Percentiles rank a stretch among this genome's conserved stretches.
Conservation (phyloP, 1,139 yeast species). For the Kodamaea sp. region DNA sequence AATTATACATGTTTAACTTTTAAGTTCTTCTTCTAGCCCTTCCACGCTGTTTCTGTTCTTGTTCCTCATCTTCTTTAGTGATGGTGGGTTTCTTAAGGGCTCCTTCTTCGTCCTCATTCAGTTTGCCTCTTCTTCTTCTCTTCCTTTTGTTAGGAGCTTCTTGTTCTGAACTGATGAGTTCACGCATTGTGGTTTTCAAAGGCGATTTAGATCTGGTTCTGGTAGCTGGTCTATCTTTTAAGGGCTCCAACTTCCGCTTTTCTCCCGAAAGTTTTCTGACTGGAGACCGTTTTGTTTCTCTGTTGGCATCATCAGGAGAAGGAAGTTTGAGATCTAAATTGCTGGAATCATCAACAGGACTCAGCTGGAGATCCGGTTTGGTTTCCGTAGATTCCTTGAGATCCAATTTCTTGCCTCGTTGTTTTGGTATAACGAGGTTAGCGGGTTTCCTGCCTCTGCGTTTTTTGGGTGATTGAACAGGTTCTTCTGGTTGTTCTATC, state of each 20-base stretch:
- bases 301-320: too few species aligned
- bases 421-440: slow-evolving; percentile 10
- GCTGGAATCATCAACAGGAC: too few species aligned
- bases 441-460: slow-evolving; percentile 2
- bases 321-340: too few species aligned
- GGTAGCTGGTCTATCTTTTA: slow-evolving; percentile 34
- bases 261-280: slow-evolving; percentile 9
- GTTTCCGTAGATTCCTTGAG: too few species aligned
- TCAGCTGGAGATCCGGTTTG: too few species aligned
- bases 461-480: too few species aligned
- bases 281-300: slow-evolving; percentile 3
- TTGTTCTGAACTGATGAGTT: slow-evolving; percentile 25
- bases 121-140: slow-evolving; percentile 9
- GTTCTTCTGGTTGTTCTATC: too few species aligned
- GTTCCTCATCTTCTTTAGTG: not conserved
- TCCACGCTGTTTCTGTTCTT: slow-evolving; percentile 1
- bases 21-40: slow-evolving; percentile 2
- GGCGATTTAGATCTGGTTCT: slow-evolving; percentile 48
- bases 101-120: slow-evolving; percentile 15
- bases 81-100: too few species aligned
- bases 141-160: slow-evolving; percentile 13
- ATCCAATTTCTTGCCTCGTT: too few species aligned
- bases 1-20: too few species aligned
- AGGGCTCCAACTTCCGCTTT: slow-evolving; percentile 8
- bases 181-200: slow-evolving; percentile 33